Evolutionary conservation across 2,329 filamentous ascomycete species (phyloP), one percentile per base, ranked within the genome.

Genomic region (Podosphaera leucotricha): DNA sequence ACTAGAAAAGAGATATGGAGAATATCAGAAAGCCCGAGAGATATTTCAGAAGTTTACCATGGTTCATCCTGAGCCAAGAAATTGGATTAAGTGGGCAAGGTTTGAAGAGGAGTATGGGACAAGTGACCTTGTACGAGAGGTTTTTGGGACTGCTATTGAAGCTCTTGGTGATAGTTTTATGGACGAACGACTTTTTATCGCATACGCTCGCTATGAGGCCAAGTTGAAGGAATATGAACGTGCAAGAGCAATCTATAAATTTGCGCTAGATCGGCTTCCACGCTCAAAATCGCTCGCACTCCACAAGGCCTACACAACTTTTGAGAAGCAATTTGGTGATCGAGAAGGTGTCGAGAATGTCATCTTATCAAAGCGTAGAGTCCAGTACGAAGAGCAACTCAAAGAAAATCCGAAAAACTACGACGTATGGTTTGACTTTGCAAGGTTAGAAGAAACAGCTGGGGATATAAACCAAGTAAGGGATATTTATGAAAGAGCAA

Each of bases 81-180:
- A 94, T 57, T 98, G 87, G 86, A 92, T 98, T 63, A 94, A 94
- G 59, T 98, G 90, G 90, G 80, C 87, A 47, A 81, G 82, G 49
- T 98, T 95, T 53, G 90, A 98, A 61, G 87, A 95, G 59, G 90
- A 98, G 57, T 83, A 78, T 53, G 90, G 90, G 7, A 93, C 85
- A 1, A 87, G 79, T 56, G 87, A 94, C 54, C 61, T 87, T 51
- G 90, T 98, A 6, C 72, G 90, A 19, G 85, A 95, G 49, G 87
- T 95, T 0, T 95, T 85, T 57, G 84, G 86, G 3, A 70, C 72
- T 45, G 86, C 87, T 1, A 78, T 95, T 26, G 87, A 95, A 59
- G 77, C 82, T 0, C 63, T 98, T 26, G 86, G 87, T 2, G 87
- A 95, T 50, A 84, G 94, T 36, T 92, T 92, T 54, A 87, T 92